Evolutionary conservation across 164 flowering plant species (phyloP), one percentile per base, ranked within the genome.

Genomic region (Magnolia officinalis): DNA sequence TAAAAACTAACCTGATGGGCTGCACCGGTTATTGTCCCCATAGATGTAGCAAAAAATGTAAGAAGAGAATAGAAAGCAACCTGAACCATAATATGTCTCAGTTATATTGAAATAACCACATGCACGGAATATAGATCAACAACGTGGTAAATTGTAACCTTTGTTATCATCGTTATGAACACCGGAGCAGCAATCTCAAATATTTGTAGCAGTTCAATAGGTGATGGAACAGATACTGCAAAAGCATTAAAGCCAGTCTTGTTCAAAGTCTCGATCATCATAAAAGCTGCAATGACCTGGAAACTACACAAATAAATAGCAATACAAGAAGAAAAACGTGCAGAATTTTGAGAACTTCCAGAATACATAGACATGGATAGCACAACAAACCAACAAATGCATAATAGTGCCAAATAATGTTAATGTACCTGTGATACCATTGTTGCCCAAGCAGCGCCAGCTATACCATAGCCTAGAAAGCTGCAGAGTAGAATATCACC

Each of bases 381-480:
- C 18, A 29, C 52, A 70, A 19, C 16, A 50, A 49, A 70, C 24
- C 64, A 67, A 71, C 45, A 29, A 6, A 68, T 14, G 50, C 2
- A 68, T 29, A 6, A 26, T 68, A 55, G 18, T 55, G 14, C 13
- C 61, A 55, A 11, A 55, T 55, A 11, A 55, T 55, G 18, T 77
- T 55, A 81, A 50, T 87, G 65, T 79, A 96, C 99, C 82, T 96
- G 99, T 75, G 99, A 94, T 6, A 78, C 92, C 92, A 90, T 90
- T 63, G 99, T 94, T 78, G 99, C 98, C 99, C 99, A 94, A 67
- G 99, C 98, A 74, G 99, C 99, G 31, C 98, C 99, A 80, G 96
- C 94, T 74, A 96, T 96, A 51, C 98, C 99, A 83, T 88, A 92
- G 66, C 91, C 92, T 66, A 94, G 73, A 81, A 87, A 83, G 68